Percentiles rank a stretch among this genome's conserved stretches.
phyloP scores from a whole-genome alignment of 1,284 basidiomycete genomes.

The Trichosporon sp. region DNA sequence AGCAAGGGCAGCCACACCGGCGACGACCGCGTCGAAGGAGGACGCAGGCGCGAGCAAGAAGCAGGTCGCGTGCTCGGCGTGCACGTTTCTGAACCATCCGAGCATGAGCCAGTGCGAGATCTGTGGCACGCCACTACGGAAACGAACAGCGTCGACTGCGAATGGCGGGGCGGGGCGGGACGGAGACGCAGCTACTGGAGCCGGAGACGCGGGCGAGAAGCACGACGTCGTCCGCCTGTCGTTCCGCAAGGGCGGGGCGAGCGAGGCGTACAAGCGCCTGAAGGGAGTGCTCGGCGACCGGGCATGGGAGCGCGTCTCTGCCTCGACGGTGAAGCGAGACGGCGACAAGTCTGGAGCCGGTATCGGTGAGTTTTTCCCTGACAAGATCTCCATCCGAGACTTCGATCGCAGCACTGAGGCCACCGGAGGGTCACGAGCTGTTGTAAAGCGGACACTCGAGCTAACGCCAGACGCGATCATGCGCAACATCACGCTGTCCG shows the following conservation, averaged over 20 bases:
- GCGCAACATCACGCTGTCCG: conserved; percentile 64
- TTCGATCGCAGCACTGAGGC: too few relatives aligned
- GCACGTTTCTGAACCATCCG: conserved; percentile 87
- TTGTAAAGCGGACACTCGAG: not conserved
- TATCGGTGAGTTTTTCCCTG: conserved; percentile 28
- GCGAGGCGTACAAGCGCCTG: conserved; percentile 72
- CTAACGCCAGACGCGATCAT: conserved; percentile 67
- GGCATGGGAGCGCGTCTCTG: conserved; percentile 60
- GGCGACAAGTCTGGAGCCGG: conserved; percentile 21
- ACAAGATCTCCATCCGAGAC: too few relatives aligned
- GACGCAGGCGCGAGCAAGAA: not conserved
- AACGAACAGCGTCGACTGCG: not conserved
- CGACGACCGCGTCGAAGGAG: not conserved
- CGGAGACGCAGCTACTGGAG: too few relatives aligned
- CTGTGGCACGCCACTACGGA: conserved; percentile 65
- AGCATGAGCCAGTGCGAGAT: conserved; percentile 77
- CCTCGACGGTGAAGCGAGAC: not conserved
- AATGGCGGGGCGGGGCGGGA: not conserved
- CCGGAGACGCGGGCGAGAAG: conserved; percentile 50
- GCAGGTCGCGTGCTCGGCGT: conserved; percentile 68
- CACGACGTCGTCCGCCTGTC: conserved; percentile 60
- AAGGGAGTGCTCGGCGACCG: conserved; percentile 71
- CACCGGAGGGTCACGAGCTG: too few relatives aligned
- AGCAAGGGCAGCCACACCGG: too few relatives aligned
- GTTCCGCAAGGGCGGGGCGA: conserved; percentile 87